Conservation (phyloP, 2,329 filamentous ascomycete species). For the Arthrobotrys entomopaga region DNA sequence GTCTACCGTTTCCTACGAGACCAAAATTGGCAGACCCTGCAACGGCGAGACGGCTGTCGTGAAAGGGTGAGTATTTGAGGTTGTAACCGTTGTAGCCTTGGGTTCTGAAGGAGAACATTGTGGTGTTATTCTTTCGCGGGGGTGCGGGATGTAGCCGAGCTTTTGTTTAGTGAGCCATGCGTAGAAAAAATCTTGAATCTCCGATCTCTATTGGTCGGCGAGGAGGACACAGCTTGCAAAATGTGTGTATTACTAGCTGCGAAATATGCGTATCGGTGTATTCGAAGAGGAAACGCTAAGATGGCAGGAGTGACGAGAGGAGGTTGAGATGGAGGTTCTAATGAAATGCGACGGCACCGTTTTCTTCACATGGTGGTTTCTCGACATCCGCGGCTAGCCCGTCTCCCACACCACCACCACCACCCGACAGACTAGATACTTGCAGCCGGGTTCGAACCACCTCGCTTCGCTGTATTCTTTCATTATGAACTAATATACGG, state of each 20-base stretch:
- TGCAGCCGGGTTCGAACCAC: too few relatives aligned
- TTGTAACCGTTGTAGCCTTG: constrained; percentile 95
- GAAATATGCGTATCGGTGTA: not conserved
- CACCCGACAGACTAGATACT: too few relatives aligned
- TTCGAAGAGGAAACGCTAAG: not conserved
- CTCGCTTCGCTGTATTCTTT: too few relatives aligned
- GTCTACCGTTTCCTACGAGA: constrained; percentile 91
- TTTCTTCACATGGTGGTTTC: constrained; percentile 3
- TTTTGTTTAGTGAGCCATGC: constrained; percentile 3
- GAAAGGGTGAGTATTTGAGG: constrained; percentile 98
- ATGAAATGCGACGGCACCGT: not conserved
- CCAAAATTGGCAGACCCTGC: constrained; percentile 94
- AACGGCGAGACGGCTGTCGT: constrained; percentile 92
- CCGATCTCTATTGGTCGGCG: not conserved
- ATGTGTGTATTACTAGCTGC: not conserved
- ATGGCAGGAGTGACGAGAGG: not conserved
- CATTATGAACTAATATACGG: too few relatives aligned
- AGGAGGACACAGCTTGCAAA: not conserved
- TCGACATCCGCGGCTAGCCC: constrained; percentile 5
- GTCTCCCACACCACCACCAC: too few relatives aligned
- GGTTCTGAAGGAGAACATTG: constrained; percentile 93
- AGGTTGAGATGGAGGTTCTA: not conserved
- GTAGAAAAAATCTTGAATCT: not conserved
- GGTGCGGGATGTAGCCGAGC: constrained; percentile 3
- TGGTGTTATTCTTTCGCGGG: constrained; percentile 3